phyloP scores from a whole-genome alignment of 192 early-diverging fungal species.

The Coemansia umbellata region DNA sequence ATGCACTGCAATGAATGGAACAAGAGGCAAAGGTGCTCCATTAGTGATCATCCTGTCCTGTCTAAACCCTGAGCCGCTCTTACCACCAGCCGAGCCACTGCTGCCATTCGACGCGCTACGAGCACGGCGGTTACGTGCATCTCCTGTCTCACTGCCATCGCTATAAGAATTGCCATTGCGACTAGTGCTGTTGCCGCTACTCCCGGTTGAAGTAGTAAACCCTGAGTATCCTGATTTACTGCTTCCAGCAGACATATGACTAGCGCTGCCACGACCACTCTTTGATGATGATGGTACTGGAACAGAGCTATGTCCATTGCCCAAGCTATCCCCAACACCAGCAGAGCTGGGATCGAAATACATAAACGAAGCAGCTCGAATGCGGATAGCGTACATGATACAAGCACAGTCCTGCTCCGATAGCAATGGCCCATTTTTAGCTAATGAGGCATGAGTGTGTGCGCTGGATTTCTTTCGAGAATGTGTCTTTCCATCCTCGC shows the following conservation, averaged over 20 bases:
- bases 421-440: slow-evolving; percentile 27
- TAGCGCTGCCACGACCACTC: slow-evolving; percentile 29
- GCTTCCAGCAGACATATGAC: slow-evolving; percentile 17
- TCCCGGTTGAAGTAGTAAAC: not conserved
- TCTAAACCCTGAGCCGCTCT: slow-evolving; percentile 16
- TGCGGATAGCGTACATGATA: slow-evolving; percentile 48
- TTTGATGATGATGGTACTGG: slow-evolving; percentile 29
- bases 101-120: slow-evolving; percentile 41
- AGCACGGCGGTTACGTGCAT: slow-evolving; percentile 32
- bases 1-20: slow-evolving; percentile 54
- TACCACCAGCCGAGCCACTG: slow-evolving; percentile 24
- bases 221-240: slow-evolving; percentile 4
- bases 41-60: slow-evolving; percentile 38
- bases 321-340: not conserved
- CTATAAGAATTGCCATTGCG: not conserved
- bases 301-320: slow-evolving; percentile 25
- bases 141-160: slow-evolving; percentile 16
- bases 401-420: slow-evolving; percentile 51
- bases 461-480: slow-evolving; percentile 43
- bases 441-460: slow-evolving; percentile 1
- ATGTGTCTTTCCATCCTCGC: slow-evolving; percentile 29
- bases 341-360: slow-evolving; percentile 31
- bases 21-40: slow-evolving; percentile 39
- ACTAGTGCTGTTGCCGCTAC: slow-evolving; percentile 5
- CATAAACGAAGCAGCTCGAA: slow-evolving; percentile 47